Evolutionary conservation across 108 stramenopile genomes (phyloP).

Genomic region (Tribonema minus): DNA sequence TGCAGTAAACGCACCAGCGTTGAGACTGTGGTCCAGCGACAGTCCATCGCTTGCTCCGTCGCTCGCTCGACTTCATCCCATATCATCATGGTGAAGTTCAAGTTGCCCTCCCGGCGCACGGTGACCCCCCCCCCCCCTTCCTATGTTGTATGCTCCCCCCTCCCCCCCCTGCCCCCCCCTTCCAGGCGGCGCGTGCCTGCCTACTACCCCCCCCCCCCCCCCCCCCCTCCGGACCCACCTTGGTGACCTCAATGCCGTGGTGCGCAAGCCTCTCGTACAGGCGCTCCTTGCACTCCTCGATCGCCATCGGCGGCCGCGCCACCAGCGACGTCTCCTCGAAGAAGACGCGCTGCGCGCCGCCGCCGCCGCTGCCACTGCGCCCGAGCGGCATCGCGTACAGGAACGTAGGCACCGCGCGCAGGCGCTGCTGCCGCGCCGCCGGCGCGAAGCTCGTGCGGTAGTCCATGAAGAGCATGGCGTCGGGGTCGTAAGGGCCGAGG

Average conservation of each 20-base stretch:
- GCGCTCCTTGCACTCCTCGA: constrained; percentile 87
- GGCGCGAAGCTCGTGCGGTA: constrained; percentile 84
- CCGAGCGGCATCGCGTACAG: constrained; percentile 93
- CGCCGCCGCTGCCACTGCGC: not conserved
- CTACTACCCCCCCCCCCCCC: no score
- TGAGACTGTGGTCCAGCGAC: no score
- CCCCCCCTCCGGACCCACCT: constrained; percentile 62
- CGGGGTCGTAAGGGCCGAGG: constrained; percentile 76
- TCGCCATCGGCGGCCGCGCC: constrained; percentile 75
- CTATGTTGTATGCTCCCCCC: no score
- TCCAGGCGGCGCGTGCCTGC: no score
- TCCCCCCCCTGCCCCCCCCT: no score
- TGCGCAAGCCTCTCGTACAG: constrained; percentile 68
- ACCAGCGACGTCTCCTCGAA: constrained; percentile 77
- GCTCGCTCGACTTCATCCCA: no score
- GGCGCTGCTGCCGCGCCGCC: not conserved
- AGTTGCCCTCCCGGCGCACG: no score
- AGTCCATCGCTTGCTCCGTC: no score
- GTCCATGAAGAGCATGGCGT: constrained; percentile 92
- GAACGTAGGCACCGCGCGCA: constrained; percentile 74
- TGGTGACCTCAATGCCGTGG: constrained; percentile 71
- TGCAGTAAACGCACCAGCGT: no score
- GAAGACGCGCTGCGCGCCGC: not conserved
- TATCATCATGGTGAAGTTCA: no score
- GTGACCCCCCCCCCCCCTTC: no score